phyloP scores from a whole-genome alignment of 495 filamentous ascomycete genomes.

The Hyphodiscus hymeniophilus region DNA sequence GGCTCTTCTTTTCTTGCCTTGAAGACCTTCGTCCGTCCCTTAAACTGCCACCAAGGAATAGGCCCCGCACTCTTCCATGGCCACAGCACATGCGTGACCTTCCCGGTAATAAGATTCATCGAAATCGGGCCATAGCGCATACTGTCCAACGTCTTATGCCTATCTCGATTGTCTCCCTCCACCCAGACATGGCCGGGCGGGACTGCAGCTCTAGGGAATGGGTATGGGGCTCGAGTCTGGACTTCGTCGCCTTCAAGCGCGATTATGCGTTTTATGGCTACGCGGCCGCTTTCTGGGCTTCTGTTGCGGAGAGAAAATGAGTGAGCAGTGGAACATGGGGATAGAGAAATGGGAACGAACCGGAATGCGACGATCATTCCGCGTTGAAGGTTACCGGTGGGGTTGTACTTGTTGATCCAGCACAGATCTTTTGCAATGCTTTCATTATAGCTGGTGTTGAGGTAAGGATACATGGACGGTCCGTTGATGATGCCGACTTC shows the following conservation, averaged over 20 bases:
- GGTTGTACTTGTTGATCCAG: slow-evolving; percentile 39
- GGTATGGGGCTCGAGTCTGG: slow-evolving; percentile 51
- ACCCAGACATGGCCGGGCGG: slow-evolving; percentile 72
- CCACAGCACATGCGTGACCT: slow-evolving; percentile 53
- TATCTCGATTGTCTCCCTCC: slow-evolving; percentile 58
- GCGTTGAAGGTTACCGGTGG: slow-evolving; percentile 33
- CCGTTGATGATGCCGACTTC: slow-evolving; percentile 57
- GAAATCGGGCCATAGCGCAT: slow-evolving; percentile 67
- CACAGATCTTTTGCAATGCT: slow-evolving; percentile 46
- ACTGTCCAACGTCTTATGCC: slow-evolving; percentile 53
- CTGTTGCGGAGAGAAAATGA: slow-evolving; percentile 27
- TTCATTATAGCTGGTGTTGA: slow-evolving; percentile 57
- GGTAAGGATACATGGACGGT: slow-evolving; percentile 67
- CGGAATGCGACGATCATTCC: slow-evolving; percentile 48
- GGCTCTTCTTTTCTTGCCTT: slow-evolving; percentile 25
- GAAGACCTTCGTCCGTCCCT: slow-evolving; percentile 16
- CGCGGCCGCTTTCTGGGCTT: slow-evolving; percentile 53
- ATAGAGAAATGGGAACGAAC: slow-evolving; percentile 24
- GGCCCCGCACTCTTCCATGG: slow-evolving; percentile 44
- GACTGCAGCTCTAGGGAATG: slow-evolving; percentile 45
- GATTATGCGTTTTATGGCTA: slow-evolving; percentile 61
- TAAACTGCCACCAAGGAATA: slow-evolving; percentile 44
- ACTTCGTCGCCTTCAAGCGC: slow-evolving; percentile 64
- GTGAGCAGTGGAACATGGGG: neutral
- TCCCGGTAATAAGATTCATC: slow-evolving; percentile 52